phyloP scores from a whole-genome alignment of 2,329 filamentous ascomycete species.

The Aspergillus japonicus region DNA sequence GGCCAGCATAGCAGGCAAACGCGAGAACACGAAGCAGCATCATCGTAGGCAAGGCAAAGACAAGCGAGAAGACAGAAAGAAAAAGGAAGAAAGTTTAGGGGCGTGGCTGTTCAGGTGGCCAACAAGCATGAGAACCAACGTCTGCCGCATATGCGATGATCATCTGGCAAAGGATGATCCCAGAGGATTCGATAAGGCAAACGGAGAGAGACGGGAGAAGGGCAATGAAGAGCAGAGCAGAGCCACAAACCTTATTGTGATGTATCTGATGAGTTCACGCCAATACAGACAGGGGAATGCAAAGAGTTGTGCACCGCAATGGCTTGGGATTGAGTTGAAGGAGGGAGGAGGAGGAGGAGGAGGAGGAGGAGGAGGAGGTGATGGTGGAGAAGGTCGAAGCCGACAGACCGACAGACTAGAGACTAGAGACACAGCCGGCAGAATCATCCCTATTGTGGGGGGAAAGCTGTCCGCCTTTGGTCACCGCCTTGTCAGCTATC shows the following conservation, averaged over 20 bases:
- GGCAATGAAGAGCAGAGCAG: neutral
- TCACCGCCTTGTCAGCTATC: no score
- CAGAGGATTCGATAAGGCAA: neutral
- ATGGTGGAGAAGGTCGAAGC: neutral
- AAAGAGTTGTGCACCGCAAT: slow-evolving; percentile 1
- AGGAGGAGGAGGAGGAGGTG: neutral
- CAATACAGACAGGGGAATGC: neutral
- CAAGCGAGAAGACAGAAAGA: neutral
- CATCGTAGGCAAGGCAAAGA: neutral
- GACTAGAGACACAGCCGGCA: no score
- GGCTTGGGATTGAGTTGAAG: neutral
- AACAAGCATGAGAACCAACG: slow-evolving; percentile 1
- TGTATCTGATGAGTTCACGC: neutral
- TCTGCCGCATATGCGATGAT: slow-evolving; percentile 11
- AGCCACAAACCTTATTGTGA: slow-evolving; percentile 12
- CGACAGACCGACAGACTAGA: no score
- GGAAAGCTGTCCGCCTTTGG: no score
- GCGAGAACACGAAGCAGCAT: slow-evolving; percentile 6
- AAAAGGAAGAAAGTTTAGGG: slow-evolving; percentile 1
- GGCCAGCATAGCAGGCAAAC: neutral
- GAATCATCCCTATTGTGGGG: no score
- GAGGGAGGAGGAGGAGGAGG: neutral
- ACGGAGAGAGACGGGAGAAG: neutral
- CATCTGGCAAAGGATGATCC: slow-evolving; percentile 7
- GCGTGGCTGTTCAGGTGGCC: slow-evolving; percentile 11